Conservation (phyloP, 1,139 yeast genomes). For the Arxiozyma heterogenica region DNA sequence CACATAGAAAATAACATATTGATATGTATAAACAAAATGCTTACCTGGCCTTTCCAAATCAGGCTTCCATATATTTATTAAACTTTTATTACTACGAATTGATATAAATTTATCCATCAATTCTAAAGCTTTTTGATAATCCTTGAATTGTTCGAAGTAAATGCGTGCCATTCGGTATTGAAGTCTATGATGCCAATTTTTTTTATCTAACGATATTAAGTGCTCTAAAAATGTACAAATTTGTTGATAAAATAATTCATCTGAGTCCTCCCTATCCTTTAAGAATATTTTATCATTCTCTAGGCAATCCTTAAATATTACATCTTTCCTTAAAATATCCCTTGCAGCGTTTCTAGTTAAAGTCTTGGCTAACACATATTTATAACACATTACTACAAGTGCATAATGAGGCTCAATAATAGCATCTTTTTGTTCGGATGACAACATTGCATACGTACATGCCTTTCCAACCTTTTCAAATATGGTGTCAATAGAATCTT, state of each 20-base stretch:
- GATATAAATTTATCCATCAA: constrained; percentile 59
- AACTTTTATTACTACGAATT: constrained; percentile 58
- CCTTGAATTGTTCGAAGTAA: constrained; percentile 44
- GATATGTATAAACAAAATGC: constrained; percentile 70
- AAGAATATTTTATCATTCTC: constrained; percentile 16
- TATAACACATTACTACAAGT: constrained; percentile 50
- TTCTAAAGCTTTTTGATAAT: constrained; percentile 46
- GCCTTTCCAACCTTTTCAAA: constrained; percentile 37
- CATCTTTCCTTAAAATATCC: constrained; percentile 34
- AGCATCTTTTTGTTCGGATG: constrained; percentile 41
- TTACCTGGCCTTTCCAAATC: constrained; percentile 88
- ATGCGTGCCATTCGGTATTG: constrained; percentile 64
- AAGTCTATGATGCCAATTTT: constrained; percentile 89
- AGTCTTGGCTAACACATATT: constrained; percentile 38
- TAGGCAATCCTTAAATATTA: constrained; percentile 20
- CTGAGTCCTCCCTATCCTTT: constrained; percentile 5
- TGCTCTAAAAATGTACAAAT: constrained; percentile 33
- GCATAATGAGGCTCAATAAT: constrained; percentile 69
- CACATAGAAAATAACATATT: constrained; percentile 58
- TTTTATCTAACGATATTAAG: constrained; percentile 56
- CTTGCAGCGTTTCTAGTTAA: constrained; percentile 36
- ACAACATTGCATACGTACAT: constrained; percentile 36
- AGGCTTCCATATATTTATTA: constrained; percentile 89
- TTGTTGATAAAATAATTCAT: constrained; percentile 22
- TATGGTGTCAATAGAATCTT: constrained; percentile 27